These are phyloP conservation scores for Glaciozyma martinii DNA, from an alignment of 768 basidiomycete species.

Conservation along the genomic window DNA sequence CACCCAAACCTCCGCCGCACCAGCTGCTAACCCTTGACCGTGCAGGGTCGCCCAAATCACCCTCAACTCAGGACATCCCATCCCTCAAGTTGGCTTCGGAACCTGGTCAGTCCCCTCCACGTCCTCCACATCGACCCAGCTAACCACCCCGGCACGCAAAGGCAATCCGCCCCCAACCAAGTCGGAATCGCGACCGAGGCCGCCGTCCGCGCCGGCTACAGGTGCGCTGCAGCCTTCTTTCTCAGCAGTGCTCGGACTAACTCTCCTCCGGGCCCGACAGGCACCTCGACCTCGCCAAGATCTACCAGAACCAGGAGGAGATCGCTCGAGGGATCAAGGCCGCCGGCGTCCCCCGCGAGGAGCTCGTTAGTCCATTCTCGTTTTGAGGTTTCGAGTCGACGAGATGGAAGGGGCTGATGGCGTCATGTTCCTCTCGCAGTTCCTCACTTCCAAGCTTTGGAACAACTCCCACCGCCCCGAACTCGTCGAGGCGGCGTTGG, in stretches of 20 bases:
- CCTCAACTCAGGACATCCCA: conserved; percentile 47
- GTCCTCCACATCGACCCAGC: no score
- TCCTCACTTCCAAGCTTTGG: conserved; percentile 67
- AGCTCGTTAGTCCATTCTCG: conserved; percentile 42
- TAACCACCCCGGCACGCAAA: no score
- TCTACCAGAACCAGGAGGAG: conserved; percentile 71
- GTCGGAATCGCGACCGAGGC: conserved; percentile 44
- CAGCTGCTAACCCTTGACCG: background rate
- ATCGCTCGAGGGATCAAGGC: conserved; percentile 48
- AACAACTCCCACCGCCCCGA: conserved; percentile 61
- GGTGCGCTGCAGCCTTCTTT: conserved; percentile 39
- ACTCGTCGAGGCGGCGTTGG: conserved; percentile 58
- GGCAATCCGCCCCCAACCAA: conserved; percentile 58
- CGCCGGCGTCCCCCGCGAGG: conserved; percentile 65
- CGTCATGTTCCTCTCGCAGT: conserved; percentile 39
- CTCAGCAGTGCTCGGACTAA: background rate
- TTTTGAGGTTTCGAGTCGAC: no score
- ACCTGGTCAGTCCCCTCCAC: conserved; percentile 48
- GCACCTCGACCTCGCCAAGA: conserved; percentile 66
- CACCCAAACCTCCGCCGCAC: no score
- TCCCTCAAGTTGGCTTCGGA: conserved; percentile 66
- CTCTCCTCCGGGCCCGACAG: conserved; percentile 32
- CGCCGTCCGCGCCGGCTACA: conserved; percentile 66
- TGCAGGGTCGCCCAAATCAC: conserved; percentile 35
- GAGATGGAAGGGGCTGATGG: no score